Evolutionary conservation across 306 rosid genomes (phyloP), one percentile per base, ranked within the genome.

Genomic region (Sesbania bispinosa): DNA sequence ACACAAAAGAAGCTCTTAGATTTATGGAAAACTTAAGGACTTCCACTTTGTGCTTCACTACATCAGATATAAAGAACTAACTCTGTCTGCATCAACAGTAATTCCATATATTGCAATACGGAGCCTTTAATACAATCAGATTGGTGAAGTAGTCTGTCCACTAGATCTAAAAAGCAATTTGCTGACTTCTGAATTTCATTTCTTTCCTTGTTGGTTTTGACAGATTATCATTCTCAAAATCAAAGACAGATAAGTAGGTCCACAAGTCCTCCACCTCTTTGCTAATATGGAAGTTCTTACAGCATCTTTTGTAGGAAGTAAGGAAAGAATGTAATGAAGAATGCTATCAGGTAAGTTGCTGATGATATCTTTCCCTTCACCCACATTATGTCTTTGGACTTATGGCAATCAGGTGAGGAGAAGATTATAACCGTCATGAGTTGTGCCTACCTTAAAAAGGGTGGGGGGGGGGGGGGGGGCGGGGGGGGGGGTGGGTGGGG

Each of bases 191-290:
- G 59, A 16, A 6, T 45, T 43, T 41, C 43, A 24, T 15, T 20
- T 41, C 14, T 11, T 4, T 8, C 54, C 8, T 20, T 2, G 18
- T 0, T 0, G 13, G 2, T 4, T 3, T 15, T 15, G 59, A 3
- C 6, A 15, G n/a, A 7, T n/a, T n/a, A n/a, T 53, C 54, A 14
- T 1, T 4, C 1, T 27, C 10, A 60, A 68, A 51, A 77, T 48
- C 27, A 16, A 45, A 58, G 69, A 7, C 20, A 35, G 55, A 46
- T 36, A 45, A 45, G 15, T 57, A 4, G 1, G 69, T 67, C 63
- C 80, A 67, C 13, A 76, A 33, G 46, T 33, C 62, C 19, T 66
- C 75, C 80, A 67, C 41, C 50, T 55, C 57, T 39, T 76, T 6
- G 75, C 47, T 42, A 76, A 32, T 14, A 66, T 1, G n/a, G 74